These are phyloP conservation scores for Fusarium sterilihyphosum DNA, from an alignment of 2,329 filamentous ascomycete species.

Conservation along the genomic window DNA sequence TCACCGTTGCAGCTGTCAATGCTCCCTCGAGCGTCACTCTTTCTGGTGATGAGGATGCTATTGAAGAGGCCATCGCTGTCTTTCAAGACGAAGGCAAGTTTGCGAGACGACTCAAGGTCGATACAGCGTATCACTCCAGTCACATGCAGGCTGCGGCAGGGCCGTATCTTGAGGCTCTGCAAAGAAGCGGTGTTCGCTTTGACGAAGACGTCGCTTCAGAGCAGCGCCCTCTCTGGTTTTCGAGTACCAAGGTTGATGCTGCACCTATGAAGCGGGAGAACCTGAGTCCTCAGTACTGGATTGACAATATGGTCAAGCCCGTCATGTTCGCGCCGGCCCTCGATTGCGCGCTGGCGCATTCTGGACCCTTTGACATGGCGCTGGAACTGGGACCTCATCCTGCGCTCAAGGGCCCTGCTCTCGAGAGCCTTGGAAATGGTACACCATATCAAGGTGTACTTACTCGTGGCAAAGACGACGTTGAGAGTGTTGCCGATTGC, in stretches of 20 bases:
- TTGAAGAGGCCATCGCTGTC: background rate
- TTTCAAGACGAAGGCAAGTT: slow-evolving; percentile 5
- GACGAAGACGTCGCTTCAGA: background rate
- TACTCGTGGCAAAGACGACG: background rate
- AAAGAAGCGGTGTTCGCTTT: background rate
- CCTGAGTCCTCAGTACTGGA: background rate
- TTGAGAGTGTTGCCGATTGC: background rate
- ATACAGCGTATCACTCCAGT: slow-evolving; percentile 11
- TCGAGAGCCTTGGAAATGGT: background rate
- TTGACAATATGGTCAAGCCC: background rate
- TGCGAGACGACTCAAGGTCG: slow-evolving; percentile 1
- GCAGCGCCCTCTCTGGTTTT: background rate
- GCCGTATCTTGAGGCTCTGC: background rate
- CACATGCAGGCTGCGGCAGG: background rate
- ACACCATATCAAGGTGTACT: background rate
- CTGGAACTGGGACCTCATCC: slow-evolving; percentile 7
- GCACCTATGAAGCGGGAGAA: background rate
- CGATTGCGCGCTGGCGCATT: background rate
- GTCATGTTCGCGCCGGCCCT: background rate
- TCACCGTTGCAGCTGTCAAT: background rate
- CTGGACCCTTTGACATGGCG: background rate
- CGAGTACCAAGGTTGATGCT: background rate
- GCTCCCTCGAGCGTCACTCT: background rate
- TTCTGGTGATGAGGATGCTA: slow-evolving; percentile 48
- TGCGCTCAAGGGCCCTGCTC: background rate